Conservation (phyloP, 2,329 filamentous ascomycete species). For the Hypoxylon sp. region DNA sequence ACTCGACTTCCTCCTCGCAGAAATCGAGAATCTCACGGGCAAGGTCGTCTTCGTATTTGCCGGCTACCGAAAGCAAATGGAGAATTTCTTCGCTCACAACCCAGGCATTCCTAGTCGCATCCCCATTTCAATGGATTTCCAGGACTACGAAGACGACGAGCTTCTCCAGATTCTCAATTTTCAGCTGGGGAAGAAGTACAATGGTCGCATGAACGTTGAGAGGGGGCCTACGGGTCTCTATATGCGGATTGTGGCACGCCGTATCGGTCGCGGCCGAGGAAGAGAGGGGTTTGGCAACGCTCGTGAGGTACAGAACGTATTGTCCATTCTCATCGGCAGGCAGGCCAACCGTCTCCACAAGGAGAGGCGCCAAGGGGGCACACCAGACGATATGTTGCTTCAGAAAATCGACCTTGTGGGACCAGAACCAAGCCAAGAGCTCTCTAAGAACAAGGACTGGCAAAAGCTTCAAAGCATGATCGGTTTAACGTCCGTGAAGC, state of each 20-base stretch:
- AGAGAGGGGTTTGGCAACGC: slow-evolving; percentile 77
- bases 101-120: slow-evolving; percentile 79
- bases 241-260: slow-evolving; percentile 72
- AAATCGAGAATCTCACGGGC: slow-evolving; percentile 79
- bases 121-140: slow-evolving; percentile 74
- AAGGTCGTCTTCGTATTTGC: slow-evolving; percentile 81
- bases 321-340: slow-evolving; percentile 67
- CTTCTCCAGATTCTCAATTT: slow-evolving; percentile 72
- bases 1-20: slow-evolving; percentile 78
- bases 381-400: slow-evolving; percentile 71
- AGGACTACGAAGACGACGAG: slow-evolving; percentile 77
- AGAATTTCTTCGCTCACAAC: slow-evolving; percentile 81
- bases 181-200: slow-evolving; percentile 68
- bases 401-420: slow-evolving; percentile 80
- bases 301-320: slow-evolving; percentile 74
- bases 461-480: slow-evolving; percentile 53
- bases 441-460: slow-evolving; percentile 47
- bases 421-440: slow-evolving; percentile 51
- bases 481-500: slow-evolving; percentile 49
- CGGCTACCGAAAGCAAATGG: slow-evolving; percentile 82
- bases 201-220: slow-evolving; percentile 35
- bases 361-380: slow-evolving; percentile 59
- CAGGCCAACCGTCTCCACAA: slow-evolving; percentile 70
- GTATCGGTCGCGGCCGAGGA: slow-evolving; percentile 74
- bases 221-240: slow-evolving; percentile 65